A percentile compares a stretch with the other conserved stretches of the same genome.
Conservation (phyloP, 139 green algal species). For the Coccomyxa sp. region DNA sequence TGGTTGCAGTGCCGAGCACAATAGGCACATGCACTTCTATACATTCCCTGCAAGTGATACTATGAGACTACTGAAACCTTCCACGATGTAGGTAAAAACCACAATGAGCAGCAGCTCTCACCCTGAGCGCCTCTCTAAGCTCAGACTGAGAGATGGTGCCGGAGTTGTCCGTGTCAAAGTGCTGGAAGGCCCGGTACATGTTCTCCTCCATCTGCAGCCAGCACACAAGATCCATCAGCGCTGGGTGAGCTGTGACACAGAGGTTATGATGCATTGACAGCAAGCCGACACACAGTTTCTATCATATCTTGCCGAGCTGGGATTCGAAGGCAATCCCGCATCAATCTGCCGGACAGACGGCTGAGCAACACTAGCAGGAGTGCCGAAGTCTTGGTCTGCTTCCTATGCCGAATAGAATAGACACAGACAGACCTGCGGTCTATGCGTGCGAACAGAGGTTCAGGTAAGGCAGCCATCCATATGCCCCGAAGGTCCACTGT, state of each 20-base stretch:
- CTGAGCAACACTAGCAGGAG: too few relatives aligned
- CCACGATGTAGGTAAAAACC: background rate
- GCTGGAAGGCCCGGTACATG: slow-evolving; percentile 69
- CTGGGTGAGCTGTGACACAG: background rate
- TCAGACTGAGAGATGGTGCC: slow-evolving; percentile 68
- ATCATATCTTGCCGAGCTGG: background rate
- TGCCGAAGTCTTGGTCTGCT: too few relatives aligned
- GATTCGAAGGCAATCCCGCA: background rate
- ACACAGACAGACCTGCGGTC: background rate
- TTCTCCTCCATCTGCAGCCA: slow-evolving; percentile 61
- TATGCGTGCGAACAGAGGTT: background rate
- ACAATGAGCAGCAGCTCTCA: background rate
- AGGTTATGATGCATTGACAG: background rate
- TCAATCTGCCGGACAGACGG: too few relatives aligned
- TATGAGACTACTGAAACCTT: background rate
- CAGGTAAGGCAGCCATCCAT: background rate
- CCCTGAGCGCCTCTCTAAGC: slow-evolving; percentile 50
- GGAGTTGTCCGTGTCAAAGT: slow-evolving; percentile 73
- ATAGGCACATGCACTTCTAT: background rate
- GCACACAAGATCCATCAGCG: background rate
- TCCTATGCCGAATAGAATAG: too few relatives aligned
- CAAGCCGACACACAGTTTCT: background rate
- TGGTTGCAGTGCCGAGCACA: background rate
- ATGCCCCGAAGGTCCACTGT: background rate
- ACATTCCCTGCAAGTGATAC: background rate